Percentiles rank a stretch among this genome's conserved stretches.
phyloP scores from a whole-genome alignment of 2,329 filamentous ascomycete species.

The Amphichorda felina region DNA sequence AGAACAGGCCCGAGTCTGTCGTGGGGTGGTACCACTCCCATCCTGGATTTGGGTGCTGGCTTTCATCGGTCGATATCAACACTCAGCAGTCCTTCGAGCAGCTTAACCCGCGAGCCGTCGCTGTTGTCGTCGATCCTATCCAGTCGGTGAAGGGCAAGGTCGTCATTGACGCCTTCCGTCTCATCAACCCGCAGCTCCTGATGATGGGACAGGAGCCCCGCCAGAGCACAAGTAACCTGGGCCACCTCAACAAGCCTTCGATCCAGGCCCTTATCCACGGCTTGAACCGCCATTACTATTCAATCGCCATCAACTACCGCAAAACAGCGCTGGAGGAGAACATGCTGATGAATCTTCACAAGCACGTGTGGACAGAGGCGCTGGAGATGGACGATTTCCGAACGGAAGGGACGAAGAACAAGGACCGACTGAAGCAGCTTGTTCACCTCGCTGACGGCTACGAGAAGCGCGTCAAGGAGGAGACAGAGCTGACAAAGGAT shows the following conservation, averaged over 20 bases:
- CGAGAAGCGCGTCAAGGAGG: constrained; percentile 97
- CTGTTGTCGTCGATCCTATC: constrained; percentile 95
- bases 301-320: constrained; percentile 94
- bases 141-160: constrained; percentile 99
- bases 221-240: constrained; percentile 94
- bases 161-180: constrained; percentile 95
- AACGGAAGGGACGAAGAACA: constrained; percentile 71
- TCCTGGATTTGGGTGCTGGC: constrained; percentile 97
- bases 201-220: constrained; percentile 97
- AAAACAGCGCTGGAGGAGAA: constrained; percentile 98
- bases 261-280: constrained; percentile 98
- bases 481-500: constrained; percentile 92
- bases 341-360: constrained; percentile 99
- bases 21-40: constrained; percentile 99
- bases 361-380: constrained; percentile 98
- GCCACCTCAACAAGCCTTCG: constrained; percentile 98
- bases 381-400: constrained; percentile 95
- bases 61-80: constrained; percentile 98
- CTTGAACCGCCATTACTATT: constrained; percentile 98
- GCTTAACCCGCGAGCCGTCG: constrained; percentile 89
- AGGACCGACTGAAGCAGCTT: constrained; percentile 76
- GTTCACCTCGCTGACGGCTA: constrained; percentile 90
- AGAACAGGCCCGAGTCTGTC: constrained; percentile 75
- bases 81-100: constrained; percentile 99
- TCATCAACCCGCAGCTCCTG: constrained; percentile 94